These are phyloP conservation scores for Solanum tarijense DNA, from an alignment of 257 asterid species.

Conservation along the genomic window DNA sequence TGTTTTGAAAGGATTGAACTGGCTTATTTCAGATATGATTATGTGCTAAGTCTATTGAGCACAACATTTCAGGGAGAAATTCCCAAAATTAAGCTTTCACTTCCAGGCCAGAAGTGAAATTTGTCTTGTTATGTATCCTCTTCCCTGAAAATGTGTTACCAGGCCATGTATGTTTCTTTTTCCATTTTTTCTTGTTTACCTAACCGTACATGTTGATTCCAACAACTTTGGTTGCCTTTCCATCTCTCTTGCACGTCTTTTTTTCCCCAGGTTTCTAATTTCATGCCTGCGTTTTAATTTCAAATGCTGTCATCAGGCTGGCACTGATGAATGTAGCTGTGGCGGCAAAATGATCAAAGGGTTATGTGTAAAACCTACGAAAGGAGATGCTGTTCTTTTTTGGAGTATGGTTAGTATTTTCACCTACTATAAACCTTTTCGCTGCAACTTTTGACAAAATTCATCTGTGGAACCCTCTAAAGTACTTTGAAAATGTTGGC, in stretches of 20 bases:
- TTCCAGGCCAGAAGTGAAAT: background rate
- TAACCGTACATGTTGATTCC: background rate
- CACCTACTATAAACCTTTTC: background rate
- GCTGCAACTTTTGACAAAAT: background rate
- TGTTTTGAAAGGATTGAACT: background rate
- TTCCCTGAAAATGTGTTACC: background rate
- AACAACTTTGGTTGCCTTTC: background rate
- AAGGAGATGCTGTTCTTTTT: constrained; percentile 89
- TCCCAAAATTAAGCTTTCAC: background rate
- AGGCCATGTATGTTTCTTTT: background rate
- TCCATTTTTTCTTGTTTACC: background rate
- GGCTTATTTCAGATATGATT: background rate
- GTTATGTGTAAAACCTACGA: constrained; percentile 58
- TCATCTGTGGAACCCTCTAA: background rate
- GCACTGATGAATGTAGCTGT: constrained; percentile 65
- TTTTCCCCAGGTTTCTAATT: background rate
- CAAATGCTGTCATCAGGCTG: constrained; percentile 39
- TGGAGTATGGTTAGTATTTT: constrained; percentile 82
- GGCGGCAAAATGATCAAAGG: constrained; percentile 71
- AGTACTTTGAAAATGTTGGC: background rate
- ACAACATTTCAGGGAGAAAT: background rate
- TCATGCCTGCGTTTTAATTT: background rate
- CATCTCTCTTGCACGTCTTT: background rate
- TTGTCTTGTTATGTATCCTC: background rate
- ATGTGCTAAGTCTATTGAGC: background rate